Conservation (phyloP, 176 grass and related monocot species). For the Lolium perenne region DNA sequence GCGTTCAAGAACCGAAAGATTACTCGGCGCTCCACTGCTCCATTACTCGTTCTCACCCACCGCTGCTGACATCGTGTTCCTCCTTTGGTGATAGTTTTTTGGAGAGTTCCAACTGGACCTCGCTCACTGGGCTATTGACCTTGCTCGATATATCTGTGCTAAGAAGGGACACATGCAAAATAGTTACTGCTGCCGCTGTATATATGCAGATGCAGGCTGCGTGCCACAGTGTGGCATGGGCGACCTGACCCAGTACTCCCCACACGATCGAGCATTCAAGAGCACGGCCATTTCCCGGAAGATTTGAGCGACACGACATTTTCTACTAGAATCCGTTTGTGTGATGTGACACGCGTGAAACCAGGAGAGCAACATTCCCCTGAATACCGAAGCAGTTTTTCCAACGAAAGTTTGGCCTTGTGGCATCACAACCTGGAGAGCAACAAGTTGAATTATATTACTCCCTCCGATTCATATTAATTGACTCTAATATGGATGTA, state of each 20-base stretch:
- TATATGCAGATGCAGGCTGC: no score
- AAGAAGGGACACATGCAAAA: no score
- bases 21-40: no score
- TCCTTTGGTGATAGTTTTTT: neutral
- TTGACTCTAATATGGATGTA: no score
- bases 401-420: neutral
- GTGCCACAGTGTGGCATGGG: no score
- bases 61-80: neutral
- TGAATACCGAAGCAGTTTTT: neutral
- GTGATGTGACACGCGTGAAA: neutral
- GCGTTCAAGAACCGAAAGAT: no score
- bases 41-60: neutral
- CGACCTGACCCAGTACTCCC: no score
- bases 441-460: no score
- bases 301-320: neutral
- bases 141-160: neutral
- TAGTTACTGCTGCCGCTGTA: no score
- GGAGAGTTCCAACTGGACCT: neutral
- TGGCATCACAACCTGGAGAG: no score
- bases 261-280: neutral
- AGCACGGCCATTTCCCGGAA: neutral
- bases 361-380: neutral
- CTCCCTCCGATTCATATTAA: no score
- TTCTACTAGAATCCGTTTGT: no score
- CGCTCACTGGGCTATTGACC: neutral